Evolutionary conservation across 78 protist genomes (phyloP).

Genomic region (Dictyostelium firmibasis): DNA sequence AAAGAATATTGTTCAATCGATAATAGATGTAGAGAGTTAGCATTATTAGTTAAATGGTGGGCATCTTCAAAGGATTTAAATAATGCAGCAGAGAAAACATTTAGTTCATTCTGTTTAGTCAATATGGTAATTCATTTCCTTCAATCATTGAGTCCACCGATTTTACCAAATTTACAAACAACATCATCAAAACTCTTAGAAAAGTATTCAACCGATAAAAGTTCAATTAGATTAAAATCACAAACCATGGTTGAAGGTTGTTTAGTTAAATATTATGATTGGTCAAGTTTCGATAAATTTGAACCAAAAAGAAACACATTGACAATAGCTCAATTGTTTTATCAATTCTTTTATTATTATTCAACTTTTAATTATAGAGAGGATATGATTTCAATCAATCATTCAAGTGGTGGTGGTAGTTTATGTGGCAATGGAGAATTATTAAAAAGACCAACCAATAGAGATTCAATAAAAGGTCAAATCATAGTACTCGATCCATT

Average conservation of each 20-base stretch:
- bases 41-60: background rate
- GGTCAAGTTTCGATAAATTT: background rate
- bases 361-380: slow-evolving; percentile 14
- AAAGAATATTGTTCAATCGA: background rate
- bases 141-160: slow-evolving; percentile 34
- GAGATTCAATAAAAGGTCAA: background rate
- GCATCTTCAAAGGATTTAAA: slow-evolving; percentile 10
- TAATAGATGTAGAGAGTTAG: background rate
- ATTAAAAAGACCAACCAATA: background rate
- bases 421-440: background rate
- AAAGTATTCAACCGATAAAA: background rate
- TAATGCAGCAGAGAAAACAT: slow-evolving; percentile 5
- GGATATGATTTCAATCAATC: background rate
- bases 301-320: background rate
- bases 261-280: background rate
- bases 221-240: background rate
- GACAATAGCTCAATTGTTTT: background rate
- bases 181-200: background rate
- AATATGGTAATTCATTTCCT: slow-evolving; percentile 41
- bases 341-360: slow-evolving; percentile 27
- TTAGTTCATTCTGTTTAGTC: slow-evolving; percentile 19
- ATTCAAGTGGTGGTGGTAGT: background rate
- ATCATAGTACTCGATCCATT: background rate
- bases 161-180: slow-evolving; percentile 28
- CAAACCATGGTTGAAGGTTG: background rate